phyloP scores from a whole-genome alignment of 345 rosid species.

The Populus euphratica region DNA sequence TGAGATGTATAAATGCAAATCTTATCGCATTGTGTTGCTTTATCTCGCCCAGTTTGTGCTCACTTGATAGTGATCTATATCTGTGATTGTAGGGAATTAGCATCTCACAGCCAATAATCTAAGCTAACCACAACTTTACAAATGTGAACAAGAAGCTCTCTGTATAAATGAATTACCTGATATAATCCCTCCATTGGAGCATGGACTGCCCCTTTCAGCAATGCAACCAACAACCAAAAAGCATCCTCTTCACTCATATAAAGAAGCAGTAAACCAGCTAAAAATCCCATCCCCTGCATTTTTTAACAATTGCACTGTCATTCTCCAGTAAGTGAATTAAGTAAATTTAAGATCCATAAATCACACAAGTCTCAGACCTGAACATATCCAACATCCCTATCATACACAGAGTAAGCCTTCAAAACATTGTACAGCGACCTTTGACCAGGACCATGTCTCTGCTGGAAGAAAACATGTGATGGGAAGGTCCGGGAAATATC shows the following conservation, averaged over 20 bases:
- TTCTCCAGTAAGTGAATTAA: slow-evolving; percentile 7
- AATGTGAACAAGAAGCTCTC: neutral
- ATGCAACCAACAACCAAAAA: slow-evolving; percentile 93
- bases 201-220: slow-evolving; percentile 94
- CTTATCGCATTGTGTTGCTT: neutral
- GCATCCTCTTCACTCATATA: slow-evolving; percentile 99
- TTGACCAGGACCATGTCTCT: slow-evolving; percentile 98
- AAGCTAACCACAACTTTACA: neutral
- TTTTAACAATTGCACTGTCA: slow-evolving; percentile 15
- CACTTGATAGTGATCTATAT: neutral
- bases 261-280: slow-evolving; percentile 89
- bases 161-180: slow-evolving; percentile 46
- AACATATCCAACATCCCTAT: slow-evolving; percentile 95
- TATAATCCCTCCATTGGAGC: slow-evolving; percentile 98
- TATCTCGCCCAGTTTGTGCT: neutral
- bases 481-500: slow-evolving; percentile 96
- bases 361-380: slow-evolving; percentile 48
- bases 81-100: neutral
- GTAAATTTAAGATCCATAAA: slow-evolving; percentile 4
- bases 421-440: slow-evolving; percentile 93
- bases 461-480: slow-evolving; percentile 95
- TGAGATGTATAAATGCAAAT: neutral
- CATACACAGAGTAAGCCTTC: slow-evolving; percentile 94
- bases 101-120: neutral
- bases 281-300: slow-evolving; percentile 91